Conservation (phyloP, 2,329 filamentous ascomycete genomes). For the Helicocarpus griseus region DNA sequence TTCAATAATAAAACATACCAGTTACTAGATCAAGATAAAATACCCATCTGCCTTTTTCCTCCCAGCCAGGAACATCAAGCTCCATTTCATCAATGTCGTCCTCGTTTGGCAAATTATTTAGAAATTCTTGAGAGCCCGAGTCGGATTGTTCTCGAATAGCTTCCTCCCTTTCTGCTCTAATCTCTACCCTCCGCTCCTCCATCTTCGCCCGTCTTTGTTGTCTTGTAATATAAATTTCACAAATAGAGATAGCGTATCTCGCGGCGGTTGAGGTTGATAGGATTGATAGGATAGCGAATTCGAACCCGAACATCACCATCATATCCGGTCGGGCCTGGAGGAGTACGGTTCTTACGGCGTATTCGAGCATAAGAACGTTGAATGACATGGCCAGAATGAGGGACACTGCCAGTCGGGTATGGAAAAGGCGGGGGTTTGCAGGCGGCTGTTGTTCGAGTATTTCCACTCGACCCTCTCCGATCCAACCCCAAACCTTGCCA, state of each 20-base stretch:
- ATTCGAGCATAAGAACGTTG: conserved; percentile 68
- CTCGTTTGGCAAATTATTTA: conserved; percentile 47
- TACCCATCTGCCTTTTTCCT: conserved; percentile 87
- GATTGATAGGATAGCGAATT: conserved; percentile 80
- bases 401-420: conserved; percentile 69
- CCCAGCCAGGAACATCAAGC: conserved; percentile 91
- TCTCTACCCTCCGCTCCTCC: conserved; percentile 57
- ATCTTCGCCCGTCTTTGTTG: conserved; percentile 63
- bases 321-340: conserved; percentile 86
- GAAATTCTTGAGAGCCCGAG: conserved; percentile 26
- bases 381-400: conserved; percentile 70
- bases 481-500: conserved; percentile 98
- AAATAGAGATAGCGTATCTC: conserved; percentile 68
- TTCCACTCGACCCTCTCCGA: conserved; percentile 88
- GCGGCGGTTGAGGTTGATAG: conserved; percentile 68
- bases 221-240: conserved; percentile 65
- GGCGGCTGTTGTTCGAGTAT: conserved; percentile 92
- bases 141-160: conserved; percentile 32
- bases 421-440: conserved; percentile 77
- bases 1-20: conserved; percentile 43
- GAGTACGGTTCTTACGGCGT: conserved; percentile 73
- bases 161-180: conserved; percentile 45
- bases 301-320: conserved; percentile 99
- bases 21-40: conserved; percentile 78
- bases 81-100: conserved; percentile 87